These are phyloP conservation scores for Wickerhamomyces tratensis DNA, from an alignment of 805 yeast species.

Conservation along the genomic window DNA sequence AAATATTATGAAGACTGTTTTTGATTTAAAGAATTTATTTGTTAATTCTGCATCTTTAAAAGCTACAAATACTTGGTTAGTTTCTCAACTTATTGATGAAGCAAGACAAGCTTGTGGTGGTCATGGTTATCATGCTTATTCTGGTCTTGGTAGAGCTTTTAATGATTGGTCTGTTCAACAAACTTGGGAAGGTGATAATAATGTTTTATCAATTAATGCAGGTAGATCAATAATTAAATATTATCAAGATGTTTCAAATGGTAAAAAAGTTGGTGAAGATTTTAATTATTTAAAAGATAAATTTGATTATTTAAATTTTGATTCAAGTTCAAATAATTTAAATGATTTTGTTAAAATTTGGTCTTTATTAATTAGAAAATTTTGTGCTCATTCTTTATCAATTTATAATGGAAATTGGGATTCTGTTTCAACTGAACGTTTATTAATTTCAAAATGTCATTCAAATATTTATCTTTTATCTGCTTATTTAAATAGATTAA, in stretches of 20 bases:
- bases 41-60: constrained; percentile 81
- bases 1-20: constrained; percentile 41
- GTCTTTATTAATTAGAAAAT: constrained; percentile 25
- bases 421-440: constrained; percentile 27
- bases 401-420: constrained; percentile 24
- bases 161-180: constrained; percentile 96
- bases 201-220: constrained; percentile 70
- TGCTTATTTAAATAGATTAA: constrained; percentile 18
- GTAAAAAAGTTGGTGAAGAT: constrained; percentile 21
- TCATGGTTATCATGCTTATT: constrained; percentile 90
- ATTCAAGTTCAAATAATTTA: constrained; percentile 12
- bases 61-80: constrained; percentile 83
- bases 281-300: constrained; percentile 21
- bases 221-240: constrained; percentile 59
- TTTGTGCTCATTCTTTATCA: constrained; percentile 19
- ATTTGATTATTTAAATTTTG: constrained; percentile 19
- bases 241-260: constrained; percentile 27
- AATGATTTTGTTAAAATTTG: constrained; percentile 17
- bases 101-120: constrained; percentile 95
- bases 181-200: constrained; percentile 98
- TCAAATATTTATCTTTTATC: constrained; percentile 27
- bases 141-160: constrained; percentile 83
- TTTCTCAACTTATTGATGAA: constrained; percentile 74
- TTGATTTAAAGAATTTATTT: constrained; percentile 66
- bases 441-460: constrained; percentile 29